phyloP scores from a whole-genome alignment of 768 basidiomycete species.

The Kwoniella sp. region DNA sequence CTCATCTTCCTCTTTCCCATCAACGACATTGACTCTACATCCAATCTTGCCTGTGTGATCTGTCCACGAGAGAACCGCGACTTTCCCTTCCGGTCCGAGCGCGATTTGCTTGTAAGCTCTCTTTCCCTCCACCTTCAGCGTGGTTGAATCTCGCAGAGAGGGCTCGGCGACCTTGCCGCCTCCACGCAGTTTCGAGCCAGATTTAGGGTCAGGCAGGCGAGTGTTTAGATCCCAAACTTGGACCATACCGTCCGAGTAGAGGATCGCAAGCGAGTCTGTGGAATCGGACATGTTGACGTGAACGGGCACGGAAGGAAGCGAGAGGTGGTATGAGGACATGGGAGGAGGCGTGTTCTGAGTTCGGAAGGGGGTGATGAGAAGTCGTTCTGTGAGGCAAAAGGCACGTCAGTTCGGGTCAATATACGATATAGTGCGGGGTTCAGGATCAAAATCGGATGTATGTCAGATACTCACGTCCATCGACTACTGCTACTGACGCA shows the following conservation, averaged over 20 bases:
- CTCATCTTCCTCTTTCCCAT: slow-evolving; percentile 15
- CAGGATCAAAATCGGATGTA: too few species aligned
- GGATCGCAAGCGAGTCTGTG: slow-evolving; percentile 65
- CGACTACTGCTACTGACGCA: slow-evolving; percentile 83
- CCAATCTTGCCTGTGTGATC: slow-evolving; percentile 2
- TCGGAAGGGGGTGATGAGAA: slow-evolving; percentile 89
- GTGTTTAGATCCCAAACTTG: slow-evolving; percentile 73
- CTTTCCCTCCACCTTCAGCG: slow-evolving; percentile 20
- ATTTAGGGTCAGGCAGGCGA: slow-evolving; percentile 58
- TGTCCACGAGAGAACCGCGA: slow-evolving; percentile 29
- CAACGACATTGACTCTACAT: slow-evolving; percentile 7
- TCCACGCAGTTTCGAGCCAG: slow-evolving; percentile 42
- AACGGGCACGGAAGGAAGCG: slow-evolving; percentile 61
- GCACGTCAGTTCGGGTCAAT: not conserved
- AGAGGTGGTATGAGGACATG: slow-evolving; percentile 71
- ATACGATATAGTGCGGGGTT: not conserved
- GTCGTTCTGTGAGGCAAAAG: slow-evolving; percentile 61
- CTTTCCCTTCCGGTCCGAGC: slow-evolving; percentile 31
- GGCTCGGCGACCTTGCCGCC: slow-evolving; percentile 55
- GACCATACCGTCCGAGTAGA: slow-evolving; percentile 72
- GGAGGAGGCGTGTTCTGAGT: slow-evolving; percentile 97
- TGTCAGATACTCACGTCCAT: slow-evolving; percentile 68
- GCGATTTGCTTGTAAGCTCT: slow-evolving; percentile 37
- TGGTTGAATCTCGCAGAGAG: slow-evolving; percentile 28
- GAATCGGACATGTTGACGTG: slow-evolving; percentile 68